Evolutionary conservation across 2,329 filamentous ascomycete genomes (phyloP), one percentile per base, ranked within the genome.

Genomic region (Arachnomyces sp.): DNA sequence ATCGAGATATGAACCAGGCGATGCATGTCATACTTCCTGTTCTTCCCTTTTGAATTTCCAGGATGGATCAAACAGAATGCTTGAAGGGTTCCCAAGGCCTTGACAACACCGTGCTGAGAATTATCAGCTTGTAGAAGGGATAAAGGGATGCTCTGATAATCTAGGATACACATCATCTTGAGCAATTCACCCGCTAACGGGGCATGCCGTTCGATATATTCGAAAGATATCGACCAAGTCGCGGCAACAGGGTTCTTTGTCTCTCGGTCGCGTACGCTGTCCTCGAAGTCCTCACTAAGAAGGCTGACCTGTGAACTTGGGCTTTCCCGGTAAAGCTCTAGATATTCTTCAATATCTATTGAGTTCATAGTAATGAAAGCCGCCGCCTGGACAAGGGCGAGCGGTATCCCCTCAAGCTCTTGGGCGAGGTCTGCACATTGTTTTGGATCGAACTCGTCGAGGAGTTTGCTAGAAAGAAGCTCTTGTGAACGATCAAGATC

Each of bases 181-280:
- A 64, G 45, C 34, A 54, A 50, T 0, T 53, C 38, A 0, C 44
- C 37, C 0, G 60, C 59, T 1, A 52, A 34, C 1, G 13, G 31
- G 11, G 43, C 39, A 3, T 39, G 31, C 1, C 40, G 13, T 9
- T 20, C 44, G 4, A 64, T 55, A 40, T 60, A 49, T 0, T 46
- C 33, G 25, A 63, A 62, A 1, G 59, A 62, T 1, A 59, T 53
- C 5, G 59, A 43, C 59, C 57, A 64, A 0, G 59, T 63, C 1
- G 43, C 49, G 0, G 56, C 52, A 1, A 66, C 50, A 2, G 61
- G 56, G 20, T 63, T 64, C 3, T 38, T 38, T 2, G 45, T 41
- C 11, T 43, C n/a, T 9, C 17, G 28, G 31, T 56, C 54, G 31
- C 54, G 45, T 13, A 51, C 49, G 13, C 41, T 34, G 34, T 57